Evolutionary conservation across 257 asterid genomes (phyloP).

Genomic region (Przewalskia tangutica): DNA sequence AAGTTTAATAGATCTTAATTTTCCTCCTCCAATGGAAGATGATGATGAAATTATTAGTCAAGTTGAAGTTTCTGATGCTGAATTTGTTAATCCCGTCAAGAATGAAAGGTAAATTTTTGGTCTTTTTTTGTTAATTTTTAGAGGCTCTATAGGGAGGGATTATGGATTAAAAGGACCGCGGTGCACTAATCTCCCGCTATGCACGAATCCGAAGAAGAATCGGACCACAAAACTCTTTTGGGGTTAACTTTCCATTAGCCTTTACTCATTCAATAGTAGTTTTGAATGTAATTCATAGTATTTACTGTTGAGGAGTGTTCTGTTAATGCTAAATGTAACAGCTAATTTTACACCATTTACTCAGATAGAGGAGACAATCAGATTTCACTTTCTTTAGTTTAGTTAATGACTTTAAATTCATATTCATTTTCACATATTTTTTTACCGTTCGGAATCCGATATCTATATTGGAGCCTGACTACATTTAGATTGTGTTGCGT

Average conservation of each 20-base stretch:
- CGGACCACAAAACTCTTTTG: too few relatives aligned
- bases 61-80: slow-evolving; percentile 44
- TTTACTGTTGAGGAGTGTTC: not conserved
- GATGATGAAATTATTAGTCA: slow-evolving; percentile 53
- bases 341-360: not conserved
- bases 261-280: not conserved
- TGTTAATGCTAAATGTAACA: not conserved
- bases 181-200: too few relatives aligned
- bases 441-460: not conserved
- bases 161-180: not conserved
- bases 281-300: not conserved
- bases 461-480: too few relatives aligned
- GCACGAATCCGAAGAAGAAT: too few relatives aligned
- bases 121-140: not conserved
- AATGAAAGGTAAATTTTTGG: not conserved
- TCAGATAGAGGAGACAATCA: not conserved
- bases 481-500: too few relatives aligned
- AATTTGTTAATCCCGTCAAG: slow-evolving; percentile 15
- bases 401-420: not conserved
- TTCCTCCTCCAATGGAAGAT: slow-evolving; percentile 61
- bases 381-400: not conserved
- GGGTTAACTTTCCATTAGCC: not conserved
- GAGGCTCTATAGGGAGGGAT: not conserved
- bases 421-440: not conserved
- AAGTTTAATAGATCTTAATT: slow-evolving; percentile 65